Evolutionary conservation across 1,139 yeast species (phyloP).

Genomic region (Taphrina sp.): DNA sequence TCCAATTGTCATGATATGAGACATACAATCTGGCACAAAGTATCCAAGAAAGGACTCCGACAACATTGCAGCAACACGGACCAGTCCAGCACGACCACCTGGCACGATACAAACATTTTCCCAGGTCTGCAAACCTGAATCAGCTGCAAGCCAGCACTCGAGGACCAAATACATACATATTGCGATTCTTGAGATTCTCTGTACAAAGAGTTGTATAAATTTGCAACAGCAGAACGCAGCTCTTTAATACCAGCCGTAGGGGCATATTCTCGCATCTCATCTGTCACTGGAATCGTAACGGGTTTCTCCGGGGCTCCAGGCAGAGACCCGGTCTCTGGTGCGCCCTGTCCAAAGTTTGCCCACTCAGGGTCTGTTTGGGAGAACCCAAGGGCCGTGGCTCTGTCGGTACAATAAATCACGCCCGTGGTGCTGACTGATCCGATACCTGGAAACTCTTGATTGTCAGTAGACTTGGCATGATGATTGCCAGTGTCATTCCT

Average conservation of each 20-base stretch:
- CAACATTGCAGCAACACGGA: conserved; percentile 64
- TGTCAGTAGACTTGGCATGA: background rate
- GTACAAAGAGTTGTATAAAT: conserved; percentile 59
- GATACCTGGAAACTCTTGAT: conserved; percentile 8
- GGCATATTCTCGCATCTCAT: conserved; percentile 59
- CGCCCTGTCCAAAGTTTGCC: conserved; percentile 71
- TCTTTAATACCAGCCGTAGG: conserved; percentile 64
- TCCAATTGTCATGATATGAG: too few species aligned
- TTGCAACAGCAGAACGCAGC: conserved; percentile 62
- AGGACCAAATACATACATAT: too few species aligned
- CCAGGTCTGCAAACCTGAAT: too few species aligned
- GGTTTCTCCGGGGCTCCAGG: conserved; percentile 65
- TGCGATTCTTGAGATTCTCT: conserved; percentile 54
- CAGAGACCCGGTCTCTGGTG: conserved; percentile 66
- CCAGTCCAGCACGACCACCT: conserved; percentile 68
- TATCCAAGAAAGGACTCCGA: conserved; percentile 62
- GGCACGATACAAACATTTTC: conserved; percentile 57
- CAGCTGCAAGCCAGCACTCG: conserved; percentile 63
- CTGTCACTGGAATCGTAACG: conserved; percentile 53
- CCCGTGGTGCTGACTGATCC: conserved; percentile 52
- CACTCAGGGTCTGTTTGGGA: conserved; percentile 53
- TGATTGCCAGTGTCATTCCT: conserved; percentile 4
- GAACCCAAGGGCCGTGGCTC: conserved; percentile 63
- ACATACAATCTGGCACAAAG: conserved; percentile 63
- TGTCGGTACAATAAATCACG: conserved; percentile 67